A percentile compares a stretch with the other conserved stretches of the same genome.
Conservation (phyloP, 2,329 filamentous ascomycete genomes). For the Geosmithia morbida region DNA sequence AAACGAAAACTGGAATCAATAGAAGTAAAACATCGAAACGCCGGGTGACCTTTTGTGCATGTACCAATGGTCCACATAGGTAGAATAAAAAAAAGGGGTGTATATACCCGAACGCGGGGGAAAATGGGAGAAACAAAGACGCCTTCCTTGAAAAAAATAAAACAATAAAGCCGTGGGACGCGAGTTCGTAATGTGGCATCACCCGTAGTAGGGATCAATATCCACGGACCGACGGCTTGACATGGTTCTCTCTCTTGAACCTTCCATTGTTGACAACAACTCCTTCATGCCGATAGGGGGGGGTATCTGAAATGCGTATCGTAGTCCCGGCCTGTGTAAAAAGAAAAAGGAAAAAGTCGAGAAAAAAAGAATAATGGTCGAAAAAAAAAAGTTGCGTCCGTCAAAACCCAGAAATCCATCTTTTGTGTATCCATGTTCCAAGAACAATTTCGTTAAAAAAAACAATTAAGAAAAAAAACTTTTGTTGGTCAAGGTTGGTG, state of each 20-base stretch:
- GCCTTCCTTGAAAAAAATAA: not conserved
- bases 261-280: not conserved
- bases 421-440: conserved; percentile 11
- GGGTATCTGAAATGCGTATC: conserved; percentile 24
- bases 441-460: not conserved
- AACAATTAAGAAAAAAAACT: not conserved
- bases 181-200: not conserved
- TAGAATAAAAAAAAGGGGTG: not conserved
- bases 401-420: conserved; percentile 12
- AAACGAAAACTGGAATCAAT: not conserved
- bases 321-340: conserved; percentile 14
- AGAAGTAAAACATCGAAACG: not conserved
- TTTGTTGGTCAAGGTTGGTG: conserved; percentile 4
- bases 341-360: conserved; percentile 12
- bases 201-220: not conserved
- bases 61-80: not conserved
- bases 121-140: not conserved
- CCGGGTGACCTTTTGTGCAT: not conserved
- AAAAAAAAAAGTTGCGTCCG: conserved; percentile 19
- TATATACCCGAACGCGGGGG: not conserved
- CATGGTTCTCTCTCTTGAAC: not conserved
- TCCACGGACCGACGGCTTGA: not conserved
- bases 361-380: no score
- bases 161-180: not conserved
- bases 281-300: conserved; percentile 7